A percentile compares a stretch with the other conserved stretches of the same genome.
These are phyloP conservation scores for Melampsora allii-populina DNA, from an alignment of 1,284 basidiomycete species.

Conservation along the genomic window DNA sequence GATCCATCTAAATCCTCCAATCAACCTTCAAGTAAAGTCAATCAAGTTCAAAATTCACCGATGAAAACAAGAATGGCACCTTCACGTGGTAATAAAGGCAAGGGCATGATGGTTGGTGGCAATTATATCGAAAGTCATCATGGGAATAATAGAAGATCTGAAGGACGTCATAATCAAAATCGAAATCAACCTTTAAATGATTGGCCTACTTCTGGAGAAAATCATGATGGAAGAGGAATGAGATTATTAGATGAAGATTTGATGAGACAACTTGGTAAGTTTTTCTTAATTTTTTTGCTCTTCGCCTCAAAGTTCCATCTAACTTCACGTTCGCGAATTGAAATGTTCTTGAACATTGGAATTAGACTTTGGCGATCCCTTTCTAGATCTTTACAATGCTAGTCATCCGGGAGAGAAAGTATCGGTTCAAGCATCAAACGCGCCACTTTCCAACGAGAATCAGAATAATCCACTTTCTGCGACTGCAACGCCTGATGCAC, in stretches of 20 bases:
- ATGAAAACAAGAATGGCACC: background rate
- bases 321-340: too few relatives aligned
- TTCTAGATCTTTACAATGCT: background rate
- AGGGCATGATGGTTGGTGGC: background rate
- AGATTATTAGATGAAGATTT: background rate
- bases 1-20: too few relatives aligned
- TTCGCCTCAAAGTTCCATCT: too few relatives aligned
- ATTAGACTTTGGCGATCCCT: background rate
- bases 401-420: background rate
- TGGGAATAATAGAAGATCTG: background rate
- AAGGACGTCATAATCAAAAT: background rate
- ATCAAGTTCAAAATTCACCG: background rate
- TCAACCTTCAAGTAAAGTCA: background rate
- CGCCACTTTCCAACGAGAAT: background rate
- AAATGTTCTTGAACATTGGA: too few relatives aligned
- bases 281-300: too few relatives aligned
- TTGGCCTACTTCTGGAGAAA: background rate
- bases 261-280: too few relatives aligned
- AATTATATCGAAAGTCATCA: background rate
- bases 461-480: background rate
- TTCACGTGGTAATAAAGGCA: background rate
- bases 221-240: background rate
- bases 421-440: background rate
- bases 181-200: background rate
- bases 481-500: background rate